Evolutionary conservation across 2,329 filamentous ascomycete genomes (phyloP).

Genomic region (Magnaporthales sp.): DNA sequence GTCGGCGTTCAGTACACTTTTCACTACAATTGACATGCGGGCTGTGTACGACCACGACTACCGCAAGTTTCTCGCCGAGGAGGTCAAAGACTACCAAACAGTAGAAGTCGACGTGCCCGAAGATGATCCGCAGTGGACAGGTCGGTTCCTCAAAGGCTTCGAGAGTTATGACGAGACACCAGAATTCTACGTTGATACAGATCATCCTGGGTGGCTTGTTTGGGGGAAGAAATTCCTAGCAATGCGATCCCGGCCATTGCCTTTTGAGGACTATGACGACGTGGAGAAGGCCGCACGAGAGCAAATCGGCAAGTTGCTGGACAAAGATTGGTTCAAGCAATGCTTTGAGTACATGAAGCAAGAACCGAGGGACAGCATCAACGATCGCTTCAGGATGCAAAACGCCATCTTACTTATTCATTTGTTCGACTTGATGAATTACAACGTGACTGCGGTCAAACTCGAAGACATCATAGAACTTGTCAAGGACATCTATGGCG

Average conservation of each 20-base stretch:
- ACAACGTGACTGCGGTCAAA: constrained; percentile 65
- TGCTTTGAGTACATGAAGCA: constrained; percentile 66
- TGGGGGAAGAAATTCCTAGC: constrained; percentile 86
- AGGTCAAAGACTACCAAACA: constrained; percentile 70
- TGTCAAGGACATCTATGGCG: constrained; percentile 68
- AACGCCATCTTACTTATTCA: constrained; percentile 83
- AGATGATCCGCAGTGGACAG: constrained; percentile 72
- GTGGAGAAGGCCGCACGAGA: constrained; percentile 64
- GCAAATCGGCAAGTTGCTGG: constrained; percentile 73
- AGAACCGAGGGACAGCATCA: constrained; percentile 14
- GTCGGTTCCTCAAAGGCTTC: constrained; percentile 70
- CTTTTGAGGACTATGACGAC: constrained; percentile 67
- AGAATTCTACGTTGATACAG: constrained; percentile 83
- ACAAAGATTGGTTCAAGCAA: constrained; percentile 75
- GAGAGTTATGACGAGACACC: constrained; percentile 55
- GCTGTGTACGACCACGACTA: constrained; percentile 82
- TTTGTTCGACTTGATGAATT: constrained; percentile 81
- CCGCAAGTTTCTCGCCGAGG: constrained; percentile 74
- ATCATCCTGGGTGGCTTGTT: constrained; percentile 92
- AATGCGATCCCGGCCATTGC: constrained; percentile 61
- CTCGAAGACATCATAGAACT: constrained; percentile 85
- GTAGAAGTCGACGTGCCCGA: constrained; percentile 63
- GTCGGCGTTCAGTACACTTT: constrained; percentile 65
- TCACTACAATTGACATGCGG: constrained; percentile 80
- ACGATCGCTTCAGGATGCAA: constrained; percentile 76